These are phyloP conservation scores for Kockiozyma suomiensis DNA, from an alignment of 805 yeast species.

Conservation along the genomic window DNA sequence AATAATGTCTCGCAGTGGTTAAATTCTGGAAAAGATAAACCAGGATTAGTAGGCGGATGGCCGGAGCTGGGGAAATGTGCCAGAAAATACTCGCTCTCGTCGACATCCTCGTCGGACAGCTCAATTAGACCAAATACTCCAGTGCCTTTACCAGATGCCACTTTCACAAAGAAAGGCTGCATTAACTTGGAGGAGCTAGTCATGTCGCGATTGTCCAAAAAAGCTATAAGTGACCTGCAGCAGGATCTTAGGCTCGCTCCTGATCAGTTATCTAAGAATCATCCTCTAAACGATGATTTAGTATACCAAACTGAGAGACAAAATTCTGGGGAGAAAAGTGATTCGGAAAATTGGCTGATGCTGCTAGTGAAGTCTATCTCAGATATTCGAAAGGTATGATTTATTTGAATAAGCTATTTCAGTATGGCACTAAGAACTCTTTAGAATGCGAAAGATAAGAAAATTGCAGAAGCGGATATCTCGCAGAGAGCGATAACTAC, in stretches of 20 bases:
- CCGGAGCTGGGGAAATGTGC: not conserved
- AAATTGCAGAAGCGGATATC: too few species aligned
- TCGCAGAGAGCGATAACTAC: not conserved
- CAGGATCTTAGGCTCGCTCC: not conserved
- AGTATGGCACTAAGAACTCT: too few species aligned
- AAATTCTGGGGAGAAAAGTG: not conserved
- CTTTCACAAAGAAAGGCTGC: not conserved
- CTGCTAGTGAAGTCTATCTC: not conserved
- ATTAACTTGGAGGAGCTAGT: not conserved
- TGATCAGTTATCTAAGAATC: too few species aligned
- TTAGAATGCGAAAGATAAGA: too few species aligned
- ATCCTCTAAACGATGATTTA: not conserved
- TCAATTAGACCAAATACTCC: conserved; percentile 11
- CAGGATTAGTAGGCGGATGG: not conserved
- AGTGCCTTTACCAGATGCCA: not conserved
- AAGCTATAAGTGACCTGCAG: not conserved
- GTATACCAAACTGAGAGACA: not conserved
- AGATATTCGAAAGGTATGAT: not conserved
- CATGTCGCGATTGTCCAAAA: conserved; percentile 1
- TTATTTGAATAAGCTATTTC: not conserved
- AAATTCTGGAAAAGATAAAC: not conserved
- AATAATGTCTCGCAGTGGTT: not conserved
- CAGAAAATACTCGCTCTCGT: not conserved
- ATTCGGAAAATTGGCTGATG: not conserved
- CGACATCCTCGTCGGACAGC: not conserved